Conservation (phyloP, 306 rosid species). For the Mimosa pudica region DNA sequence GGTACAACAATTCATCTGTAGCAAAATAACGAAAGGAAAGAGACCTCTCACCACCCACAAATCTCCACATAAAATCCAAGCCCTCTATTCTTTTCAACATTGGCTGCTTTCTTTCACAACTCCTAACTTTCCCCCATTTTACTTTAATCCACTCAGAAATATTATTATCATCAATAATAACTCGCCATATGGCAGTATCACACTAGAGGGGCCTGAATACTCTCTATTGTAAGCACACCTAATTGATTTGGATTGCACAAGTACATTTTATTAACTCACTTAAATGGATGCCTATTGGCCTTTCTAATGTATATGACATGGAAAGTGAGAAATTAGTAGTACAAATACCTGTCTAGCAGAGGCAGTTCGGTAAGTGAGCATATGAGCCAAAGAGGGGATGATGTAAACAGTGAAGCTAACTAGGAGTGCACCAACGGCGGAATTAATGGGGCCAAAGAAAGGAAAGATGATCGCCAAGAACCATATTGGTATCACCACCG, state of each 20-base stretch:
- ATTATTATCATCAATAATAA: neutral
- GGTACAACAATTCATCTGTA: neutral
- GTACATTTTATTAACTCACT: neutral
- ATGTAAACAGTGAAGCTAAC: constrained; percentile 98
- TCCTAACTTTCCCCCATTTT: neutral
- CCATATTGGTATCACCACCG: constrained; percentile 96
- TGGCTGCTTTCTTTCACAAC: neutral
- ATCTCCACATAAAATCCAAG: neutral
- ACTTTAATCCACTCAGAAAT: too few relatives aligned
- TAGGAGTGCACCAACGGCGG: constrained; percentile 91
- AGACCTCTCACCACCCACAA: neutral
- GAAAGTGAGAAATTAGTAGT: neutral
- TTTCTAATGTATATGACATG: neutral
- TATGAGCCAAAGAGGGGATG: constrained; percentile 83
- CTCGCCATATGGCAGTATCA: neutral
- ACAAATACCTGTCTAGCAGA: constrained; percentile 75
- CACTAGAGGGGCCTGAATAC: neutral
- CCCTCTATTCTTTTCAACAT: neutral
- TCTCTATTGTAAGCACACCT: neutral
- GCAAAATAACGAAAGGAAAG: neutral
- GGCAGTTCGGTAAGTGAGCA: constrained; percentile 87
- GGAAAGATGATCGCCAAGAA: constrained; percentile 94
- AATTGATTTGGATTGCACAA: neutral
- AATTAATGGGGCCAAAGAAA: constrained; percentile 94
- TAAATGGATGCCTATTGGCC: neutral